These are phyloP conservation scores for Galerina sulciceps DNA, from an alignment of 768 basidiomycete genomes.

Conservation along the genomic window DNA sequence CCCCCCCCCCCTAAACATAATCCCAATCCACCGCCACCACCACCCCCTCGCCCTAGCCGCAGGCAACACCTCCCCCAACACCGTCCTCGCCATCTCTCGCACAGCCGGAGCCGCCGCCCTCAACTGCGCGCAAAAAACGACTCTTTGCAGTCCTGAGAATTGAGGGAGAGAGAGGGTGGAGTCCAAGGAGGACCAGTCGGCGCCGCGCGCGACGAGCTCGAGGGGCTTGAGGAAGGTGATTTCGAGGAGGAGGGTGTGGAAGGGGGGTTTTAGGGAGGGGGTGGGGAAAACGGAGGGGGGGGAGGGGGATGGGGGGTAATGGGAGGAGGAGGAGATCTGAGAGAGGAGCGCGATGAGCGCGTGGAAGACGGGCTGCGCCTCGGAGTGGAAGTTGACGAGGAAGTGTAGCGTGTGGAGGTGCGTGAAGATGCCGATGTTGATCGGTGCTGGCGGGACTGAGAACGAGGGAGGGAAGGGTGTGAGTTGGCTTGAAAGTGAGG, in stretches of 20 bases:
- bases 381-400: slow-evolving; percentile 26
- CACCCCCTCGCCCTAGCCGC: slow-evolving; percentile 13
- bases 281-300: too few relatives aligned
- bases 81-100: slow-evolving; percentile 8
- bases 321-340: slow-evolving; percentile 23
- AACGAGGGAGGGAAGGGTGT: not conserved
- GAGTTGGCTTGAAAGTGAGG: not conserved
- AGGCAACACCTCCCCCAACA: slow-evolving; percentile 21
- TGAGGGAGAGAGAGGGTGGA: not conserved
- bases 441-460: slow-evolving; percentile 19
- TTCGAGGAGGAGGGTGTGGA: slow-evolving; percentile 19
- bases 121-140: slow-evolving; percentile 16
- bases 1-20: not conserved
- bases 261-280: too few relatives aligned
- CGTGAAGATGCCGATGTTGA: slow-evolving; percentile 16
- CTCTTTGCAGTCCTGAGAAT: slow-evolving; percentile 12
- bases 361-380: slow-evolving; percentile 14
- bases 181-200: slow-evolving; percentile 23
- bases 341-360: slow-evolving; percentile 15
- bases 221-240: slow-evolving; percentile 23
- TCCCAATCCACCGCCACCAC: slow-evolving; percentile 14
- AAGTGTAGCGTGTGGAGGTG: slow-evolving; percentile 17
- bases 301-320: too few relatives aligned
- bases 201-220: slow-evolving; percentile 19
- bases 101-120: slow-evolving; percentile 2